Base-by-base conservation (phyloP, 2,329 filamentous ascomycete species). In the Colletotrichum brevisporum region DNA sequence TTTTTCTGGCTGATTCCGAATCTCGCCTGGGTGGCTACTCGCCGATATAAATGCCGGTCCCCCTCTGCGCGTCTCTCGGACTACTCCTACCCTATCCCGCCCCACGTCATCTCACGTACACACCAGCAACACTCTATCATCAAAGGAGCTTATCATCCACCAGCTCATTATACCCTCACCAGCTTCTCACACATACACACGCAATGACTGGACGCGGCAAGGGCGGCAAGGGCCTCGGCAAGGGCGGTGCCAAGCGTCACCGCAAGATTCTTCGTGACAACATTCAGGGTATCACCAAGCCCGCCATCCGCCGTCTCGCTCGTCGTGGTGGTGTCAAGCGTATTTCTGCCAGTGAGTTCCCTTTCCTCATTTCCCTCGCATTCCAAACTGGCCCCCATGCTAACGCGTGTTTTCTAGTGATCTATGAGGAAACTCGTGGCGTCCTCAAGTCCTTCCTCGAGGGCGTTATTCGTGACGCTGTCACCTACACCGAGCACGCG, bases 321-420 rank as follows among this genome's bases (percentile, higher is more conserved):
- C 95, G 95, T 86, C 94, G 95, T 96, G 95, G 95, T 85, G 95
- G 95, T 95, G 95, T 98, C 89, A 98, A 98, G 94, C 95, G 95
- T 97, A 98, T 98, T 80, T 97, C 94, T 80, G 95, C 95, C 83
- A 97, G 91, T 93, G 89, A 83, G 88, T 53, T 43, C 2, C n/a
- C 6, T 9, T 16, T 8, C 12, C 10, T 5, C 3, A 3, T 12
- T 16, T 61, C 12, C 3, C 6, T 3, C 13, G 18, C 6, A 12
- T 52, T 12, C 2, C 31, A 9, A 2, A 6, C 2, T 5, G 2
- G 3, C n/a, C 26, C 51, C 6, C 24, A 16, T 47, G 15, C 26
- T 70, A 77, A 77, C 73, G 18, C 47, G 9, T 26, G 47, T 5
- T 0, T 13, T 56, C 57, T 26, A 88, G 87, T 93, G 90, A 93